Evolutionary conservation across 2,329 filamentous ascomycete genomes (phyloP).

Genomic region (Eutypella sp.): DNA sequence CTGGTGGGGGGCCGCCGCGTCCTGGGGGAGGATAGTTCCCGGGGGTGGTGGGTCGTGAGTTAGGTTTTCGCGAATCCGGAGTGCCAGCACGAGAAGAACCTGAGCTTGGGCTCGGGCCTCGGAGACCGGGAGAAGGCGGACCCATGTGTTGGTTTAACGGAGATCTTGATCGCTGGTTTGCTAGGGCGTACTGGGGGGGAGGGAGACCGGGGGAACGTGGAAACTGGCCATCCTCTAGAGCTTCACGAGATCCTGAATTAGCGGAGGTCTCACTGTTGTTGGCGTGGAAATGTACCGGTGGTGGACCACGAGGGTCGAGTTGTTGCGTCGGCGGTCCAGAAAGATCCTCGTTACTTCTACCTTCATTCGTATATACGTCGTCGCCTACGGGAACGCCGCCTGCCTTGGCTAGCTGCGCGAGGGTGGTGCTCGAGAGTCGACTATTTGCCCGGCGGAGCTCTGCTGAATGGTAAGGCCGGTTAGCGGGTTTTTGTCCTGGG

Average conservation of each 20-base stretch:
- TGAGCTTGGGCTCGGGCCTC: constrained; percentile 27
- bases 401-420: constrained; percentile 73
- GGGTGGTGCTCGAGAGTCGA: constrained; percentile 75
- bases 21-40: constrained; percentile 20
- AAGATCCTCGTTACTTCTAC: constrained; percentile 28
- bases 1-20: constrained; percentile 15
- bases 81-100: constrained; percentile 16
- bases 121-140: constrained; percentile 26
- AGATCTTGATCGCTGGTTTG: constrained; percentile 39
- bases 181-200: constrained; percentile 35
- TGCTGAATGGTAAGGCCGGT: constrained; percentile 66
- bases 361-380: constrained; percentile 23
- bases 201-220: constrained; percentile 34
- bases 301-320: constrained; percentile 35
- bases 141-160: constrained; percentile 33
- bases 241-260: constrained; percentile 53
- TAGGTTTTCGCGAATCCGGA: constrained; percentile 18
- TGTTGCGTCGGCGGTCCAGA: constrained; percentile 26
- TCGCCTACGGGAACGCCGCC: constrained; percentile 43
- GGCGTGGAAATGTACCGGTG: constrained; percentile 46
- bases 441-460: constrained; percentile 78
- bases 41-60: constrained; percentile 22
- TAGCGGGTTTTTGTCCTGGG: constrained; percentile 64
- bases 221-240: constrained; percentile 36
- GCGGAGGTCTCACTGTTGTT: constrained; percentile 45